Conservation (phyloP, 2,329 filamentous ascomycete genomes). For the Xenosphaeropsis pyriputrescens region DNA sequence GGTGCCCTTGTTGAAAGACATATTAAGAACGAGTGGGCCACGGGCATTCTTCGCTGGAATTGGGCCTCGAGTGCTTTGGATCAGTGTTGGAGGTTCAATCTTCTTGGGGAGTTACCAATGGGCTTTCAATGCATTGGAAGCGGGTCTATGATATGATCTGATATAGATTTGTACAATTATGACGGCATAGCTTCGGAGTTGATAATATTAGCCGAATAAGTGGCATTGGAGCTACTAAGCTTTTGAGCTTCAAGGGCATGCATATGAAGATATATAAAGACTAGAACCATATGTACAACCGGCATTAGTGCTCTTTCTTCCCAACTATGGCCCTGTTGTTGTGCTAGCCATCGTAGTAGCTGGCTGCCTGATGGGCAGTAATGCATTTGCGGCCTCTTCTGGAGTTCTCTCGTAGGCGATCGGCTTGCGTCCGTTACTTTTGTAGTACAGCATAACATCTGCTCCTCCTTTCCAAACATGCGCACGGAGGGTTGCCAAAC, state of each 20-base stretch:
- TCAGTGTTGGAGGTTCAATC: constrained; percentile 84
- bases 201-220: no score
- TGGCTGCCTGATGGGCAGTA: not conserved
- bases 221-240: no score
- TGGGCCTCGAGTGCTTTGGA: constrained; percentile 83
- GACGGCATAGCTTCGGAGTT: no score
- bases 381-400: not conserved
- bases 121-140: constrained; percentile 57
- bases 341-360: not conserved
- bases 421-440: constrained; percentile 60
- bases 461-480: constrained; percentile 93
- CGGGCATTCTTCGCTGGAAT: constrained; percentile 61
- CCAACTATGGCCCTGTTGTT: not conserved
- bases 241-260: no score
- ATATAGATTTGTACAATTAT: no score
- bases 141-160: not conserved
- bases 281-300: no score
- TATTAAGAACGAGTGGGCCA: constrained; percentile 49
- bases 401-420: constrained; percentile 2
- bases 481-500: constrained; percentile 78
- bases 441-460: constrained; percentile 84
- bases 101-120: constrained; percentile 92
- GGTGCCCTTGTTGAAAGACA: constrained; percentile 42
- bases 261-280: no score
- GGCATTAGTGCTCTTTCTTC: no score